A percentile compares a stretch with the other conserved stretches of the same genome.
Conservation (phyloP, 306 rosid genomes). For the Dryas octopetala region DNA sequence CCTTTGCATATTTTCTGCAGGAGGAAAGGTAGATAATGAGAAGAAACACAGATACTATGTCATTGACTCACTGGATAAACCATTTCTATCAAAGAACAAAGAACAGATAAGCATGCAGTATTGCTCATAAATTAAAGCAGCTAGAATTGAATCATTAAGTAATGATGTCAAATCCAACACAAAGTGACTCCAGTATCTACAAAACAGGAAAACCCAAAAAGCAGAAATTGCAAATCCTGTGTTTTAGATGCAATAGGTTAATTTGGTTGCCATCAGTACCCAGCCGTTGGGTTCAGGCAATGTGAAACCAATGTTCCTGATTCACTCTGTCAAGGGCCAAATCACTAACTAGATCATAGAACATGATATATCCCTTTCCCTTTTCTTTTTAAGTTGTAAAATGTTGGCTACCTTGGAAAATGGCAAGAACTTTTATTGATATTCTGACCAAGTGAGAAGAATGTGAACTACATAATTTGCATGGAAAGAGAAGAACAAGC, state of each 20-base stretch:
- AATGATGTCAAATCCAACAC: background rate
- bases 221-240: background rate
- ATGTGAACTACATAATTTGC: background rate
- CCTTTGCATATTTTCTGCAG: constrained; percentile 76
- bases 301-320: background rate
- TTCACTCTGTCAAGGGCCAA: background rate
- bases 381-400: background rate
- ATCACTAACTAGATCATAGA: background rate
- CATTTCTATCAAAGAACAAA: constrained; percentile 8
- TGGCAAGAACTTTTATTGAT: background rate
- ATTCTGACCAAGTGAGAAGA: background rate
- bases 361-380: background rate
- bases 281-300: too few relatives aligned
- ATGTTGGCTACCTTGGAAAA: background rate
- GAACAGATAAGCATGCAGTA: background rate
- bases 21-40: constrained; percentile 17
- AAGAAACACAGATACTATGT: constrained; percentile 18
- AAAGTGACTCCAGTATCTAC: background rate
- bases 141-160: background rate
- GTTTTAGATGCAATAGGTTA: background rate
- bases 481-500: background rate
- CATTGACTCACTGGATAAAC: constrained; percentile 13
- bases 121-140: background rate
- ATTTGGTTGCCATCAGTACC: background rate
- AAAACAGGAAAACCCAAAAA: too few relatives aligned